These are phyloP conservation scores for Candida pseudoglaebosa DNA, from an alignment of 805 yeast species.

Conservation along the genomic window DNA sequence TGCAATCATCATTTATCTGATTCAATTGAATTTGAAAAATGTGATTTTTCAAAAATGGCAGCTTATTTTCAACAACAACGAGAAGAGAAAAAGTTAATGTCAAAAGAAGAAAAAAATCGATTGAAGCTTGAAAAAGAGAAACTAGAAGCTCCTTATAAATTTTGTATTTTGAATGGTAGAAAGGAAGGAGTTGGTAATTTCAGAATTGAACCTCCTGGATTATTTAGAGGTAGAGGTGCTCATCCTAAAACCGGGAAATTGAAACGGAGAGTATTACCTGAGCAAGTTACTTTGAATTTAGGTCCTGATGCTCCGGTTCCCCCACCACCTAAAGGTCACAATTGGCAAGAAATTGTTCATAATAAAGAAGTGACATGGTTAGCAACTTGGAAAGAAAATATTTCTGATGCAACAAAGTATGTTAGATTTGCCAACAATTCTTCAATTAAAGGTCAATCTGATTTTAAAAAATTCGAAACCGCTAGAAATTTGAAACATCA, in stretches of 20 bases:
- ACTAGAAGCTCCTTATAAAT: constrained; percentile 75
- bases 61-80: constrained; percentile 65
- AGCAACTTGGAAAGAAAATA: constrained; percentile 96
- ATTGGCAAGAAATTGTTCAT: constrained; percentile 86
- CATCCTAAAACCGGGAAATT: constrained; percentile 94
- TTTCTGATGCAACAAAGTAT: constrained; percentile 77
- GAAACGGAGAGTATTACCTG: constrained; percentile 83
- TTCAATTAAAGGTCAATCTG: constrained; percentile 86
- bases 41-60: constrained; percentile 76
- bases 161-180: constrained; percentile 79
- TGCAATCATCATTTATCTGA: constrained; percentile 48
- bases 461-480: constrained; percentile 87
- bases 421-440: constrained; percentile 91
- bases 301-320: constrained; percentile 73
- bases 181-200: constrained; percentile 92
- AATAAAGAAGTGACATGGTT: constrained; percentile 93
- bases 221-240: constrained; percentile 94
- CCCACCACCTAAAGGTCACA: constrained; percentile 78
- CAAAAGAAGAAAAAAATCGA: constrained; percentile 71
- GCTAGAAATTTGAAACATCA: constrained; percentile 79
- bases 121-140: constrained; percentile 69
- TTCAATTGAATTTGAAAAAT: constrained; percentile 56
- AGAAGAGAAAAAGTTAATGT: constrained; percentile 65
- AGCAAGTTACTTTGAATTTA: constrained; percentile 80
- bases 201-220: constrained; percentile 92